Evolutionary conservation across 495 filamentous ascomycete species (phyloP), one percentile per base, ranked within the genome.

Genomic region (Annulohypoxylon nitens): DNA sequence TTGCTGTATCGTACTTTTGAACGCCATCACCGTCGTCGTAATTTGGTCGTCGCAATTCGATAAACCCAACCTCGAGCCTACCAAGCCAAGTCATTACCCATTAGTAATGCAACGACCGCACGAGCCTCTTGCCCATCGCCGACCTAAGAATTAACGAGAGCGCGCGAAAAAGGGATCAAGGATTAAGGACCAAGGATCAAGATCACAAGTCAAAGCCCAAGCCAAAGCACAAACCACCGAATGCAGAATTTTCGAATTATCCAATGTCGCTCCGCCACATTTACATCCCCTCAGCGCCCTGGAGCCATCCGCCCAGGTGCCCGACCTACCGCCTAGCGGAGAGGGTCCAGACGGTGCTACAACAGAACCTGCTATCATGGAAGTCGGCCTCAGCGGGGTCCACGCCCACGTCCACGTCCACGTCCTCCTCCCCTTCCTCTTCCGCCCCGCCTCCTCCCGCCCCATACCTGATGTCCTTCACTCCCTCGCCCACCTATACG

Each of bases 401-500:
- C 48, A 37, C 76, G 48, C 5, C 50, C 6, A 9, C 23, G 16
- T 23, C 53, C 37, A 50, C 64, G 30, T 51, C 65, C 78, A 61
- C 80, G 88, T 11, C 82, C 30, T 30, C 30, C 88, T 12, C 81
- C 86, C 8, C 93, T 30, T 30, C 50, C 6, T 23, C 23, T 4
- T 37, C 53, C 37, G 55, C 64, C 57, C 65, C 78, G 61, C 80
- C 88, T 11, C 82, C 88, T 11, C 82, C 88, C 12, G 81, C 86
- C 7, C 93, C 96, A 30, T 90, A 89, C 48, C 83, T 98, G 64
- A 84, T 98, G 62, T 95, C 93, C 69, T 95, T 96, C 83, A 89
- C 92, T 62, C 93, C 94, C 45, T 81, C 89, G 69, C 93, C 94
- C 7, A 92, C 94, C 64, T 99, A 95, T 82, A 98, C 96, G 33